These are phyloP conservation scores for Wickerhamomyces sp. DNA, from an alignment of 1,139 yeast species.

Conservation along the genomic window DNA sequence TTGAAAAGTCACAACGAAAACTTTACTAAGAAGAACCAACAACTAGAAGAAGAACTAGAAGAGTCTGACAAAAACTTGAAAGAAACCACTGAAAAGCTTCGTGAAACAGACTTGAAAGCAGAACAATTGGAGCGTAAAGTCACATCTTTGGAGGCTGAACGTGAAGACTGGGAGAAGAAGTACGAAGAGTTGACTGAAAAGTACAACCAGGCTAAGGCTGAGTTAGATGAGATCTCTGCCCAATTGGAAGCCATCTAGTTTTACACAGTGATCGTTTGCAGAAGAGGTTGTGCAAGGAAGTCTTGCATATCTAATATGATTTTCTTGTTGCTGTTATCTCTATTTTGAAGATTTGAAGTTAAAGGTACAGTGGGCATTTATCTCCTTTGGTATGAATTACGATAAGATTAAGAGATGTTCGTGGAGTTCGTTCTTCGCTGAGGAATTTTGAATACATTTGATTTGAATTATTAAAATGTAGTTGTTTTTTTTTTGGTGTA, in stretches of 20 bases:
- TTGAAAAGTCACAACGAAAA: slow-evolving; percentile 87
- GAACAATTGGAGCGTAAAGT: slow-evolving; percentile 97
- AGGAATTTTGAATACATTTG: too few relatives aligned
- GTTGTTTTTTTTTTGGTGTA: too few relatives aligned
- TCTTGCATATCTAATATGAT: too few relatives aligned
- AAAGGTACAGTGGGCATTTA: too few relatives aligned
- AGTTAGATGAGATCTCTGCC: slow-evolving; percentile 85
- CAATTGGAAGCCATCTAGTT: slow-evolving; percentile 81
- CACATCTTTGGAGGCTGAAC: slow-evolving; percentile 85
- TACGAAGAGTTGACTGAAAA: slow-evolving; percentile 83
- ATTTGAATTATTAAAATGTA: too few relatives aligned
- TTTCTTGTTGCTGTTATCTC: neutral
- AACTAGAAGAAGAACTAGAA: slow-evolving; percentile 92
- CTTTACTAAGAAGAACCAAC: slow-evolving; percentile 86
- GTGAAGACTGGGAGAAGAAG: slow-evolving; percentile 88
- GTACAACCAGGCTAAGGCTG: slow-evolving; percentile 79
- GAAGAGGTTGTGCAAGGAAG: neutral
- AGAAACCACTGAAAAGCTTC: slow-evolving; percentile 89
- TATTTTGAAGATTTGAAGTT: too few relatives aligned
- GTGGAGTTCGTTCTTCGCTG: too few relatives aligned
- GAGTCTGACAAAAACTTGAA: slow-evolving; percentile 87
- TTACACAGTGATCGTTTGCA: neutral
- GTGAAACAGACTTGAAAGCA: slow-evolving; percentile 94
- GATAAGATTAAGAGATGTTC: too few relatives aligned
- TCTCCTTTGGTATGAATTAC: too few relatives aligned